Conservation (phyloP, 495 filamentous ascomycete genomes). For the Tricharina praecox region DNA sequence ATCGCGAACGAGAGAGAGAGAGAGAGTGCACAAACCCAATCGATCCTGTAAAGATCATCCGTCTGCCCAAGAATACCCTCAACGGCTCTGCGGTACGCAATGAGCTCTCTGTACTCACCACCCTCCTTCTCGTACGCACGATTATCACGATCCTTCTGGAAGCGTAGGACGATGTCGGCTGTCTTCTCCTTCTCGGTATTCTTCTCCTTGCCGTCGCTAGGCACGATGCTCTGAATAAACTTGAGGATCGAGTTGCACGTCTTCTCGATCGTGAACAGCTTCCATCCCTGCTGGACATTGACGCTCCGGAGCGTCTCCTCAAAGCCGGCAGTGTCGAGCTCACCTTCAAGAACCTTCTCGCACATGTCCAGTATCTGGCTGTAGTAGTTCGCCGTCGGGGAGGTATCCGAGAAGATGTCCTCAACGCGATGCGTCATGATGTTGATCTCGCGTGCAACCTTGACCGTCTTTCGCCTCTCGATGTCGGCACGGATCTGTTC, state of each 20-base stretch:
- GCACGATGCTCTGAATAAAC: conserved; percentile 56
- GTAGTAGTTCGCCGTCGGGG: conserved; percentile 48
- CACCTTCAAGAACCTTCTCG: conserved; percentile 49
- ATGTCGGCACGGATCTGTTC: conserved; percentile 55
- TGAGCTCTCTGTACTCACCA: conserved; percentile 25
- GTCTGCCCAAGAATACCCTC: conserved; percentile 18
- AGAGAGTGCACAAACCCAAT: conserved; percentile 21
- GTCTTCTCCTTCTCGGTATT: conserved; percentile 68
- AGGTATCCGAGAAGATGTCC: conserved; percentile 61
- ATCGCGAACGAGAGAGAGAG: neutral
- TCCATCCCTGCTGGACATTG: conserved; percentile 77
- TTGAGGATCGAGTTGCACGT: conserved; percentile 60
- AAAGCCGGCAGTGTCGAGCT: conserved; percentile 60
- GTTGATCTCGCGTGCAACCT: conserved; percentile 63
- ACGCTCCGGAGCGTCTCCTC: conserved; percentile 81
- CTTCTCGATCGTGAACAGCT: conserved; percentile 75
- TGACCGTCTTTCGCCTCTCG: conserved; percentile 45
- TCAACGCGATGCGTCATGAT: conserved; percentile 59
- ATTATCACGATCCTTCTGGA: conserved; percentile 41
- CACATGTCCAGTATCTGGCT: conserved; percentile 51
- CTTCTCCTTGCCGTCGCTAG: conserved; percentile 73
- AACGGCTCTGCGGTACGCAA: conserved; percentile 20
- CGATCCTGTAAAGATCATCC: conserved; percentile 23
- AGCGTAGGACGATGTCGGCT: conserved; percentile 54
- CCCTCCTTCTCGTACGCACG: conserved; percentile 30